A percentile compares a stretch with the other conserved stretches of the same genome.
Conservation (phyloP, 1,284 basidiomycete species). For the Schizophyllum amplum region DNA sequence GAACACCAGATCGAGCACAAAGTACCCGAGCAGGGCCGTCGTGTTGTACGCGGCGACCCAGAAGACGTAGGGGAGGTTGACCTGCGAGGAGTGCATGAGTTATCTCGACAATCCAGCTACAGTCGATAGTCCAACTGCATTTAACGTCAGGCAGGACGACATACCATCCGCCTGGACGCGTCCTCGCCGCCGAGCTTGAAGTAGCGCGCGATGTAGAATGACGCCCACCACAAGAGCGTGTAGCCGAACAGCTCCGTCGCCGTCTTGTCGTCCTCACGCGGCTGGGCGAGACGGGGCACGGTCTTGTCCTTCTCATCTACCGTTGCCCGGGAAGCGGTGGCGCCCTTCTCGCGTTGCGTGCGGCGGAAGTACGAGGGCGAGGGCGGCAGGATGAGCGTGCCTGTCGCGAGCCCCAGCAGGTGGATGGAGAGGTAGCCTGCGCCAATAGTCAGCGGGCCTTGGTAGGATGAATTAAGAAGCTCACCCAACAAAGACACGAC, state of each 20-base stretch:
- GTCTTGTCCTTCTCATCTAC: conserved; percentile 9
- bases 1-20: conserved; percentile 67
- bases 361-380: conserved; percentile 67
- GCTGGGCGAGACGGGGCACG: conserved; percentile 17
- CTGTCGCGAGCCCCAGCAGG: conserved; percentile 76
- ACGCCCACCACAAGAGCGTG: conserved; percentile 69
- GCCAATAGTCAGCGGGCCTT: conserved; percentile 2
- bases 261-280: conserved; percentile 59
- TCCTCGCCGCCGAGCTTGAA: conserved; percentile 32
- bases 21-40: conserved; percentile 76
- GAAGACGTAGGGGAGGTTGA: conserved; percentile 82
- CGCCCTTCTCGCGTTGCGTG: conserved; percentile 17
- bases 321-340: no score
- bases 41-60: conserved; percentile 92
- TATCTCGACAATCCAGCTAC: no score
- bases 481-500: conserved; percentile 71
- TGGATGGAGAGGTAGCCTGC: conserved; percentile 89
- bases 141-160: no score
- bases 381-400: conserved; percentile 74
- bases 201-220: conserved; percentile 37
- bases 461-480: background rate
- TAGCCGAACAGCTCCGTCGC: conserved; percentile 75
- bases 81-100: no score
- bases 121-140: no score
- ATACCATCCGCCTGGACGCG: conserved; percentile 76